Conservation (phyloP, 228 moss, liverwort and hornwort genomes). For the Sphagnum magellanicum region DNA sequence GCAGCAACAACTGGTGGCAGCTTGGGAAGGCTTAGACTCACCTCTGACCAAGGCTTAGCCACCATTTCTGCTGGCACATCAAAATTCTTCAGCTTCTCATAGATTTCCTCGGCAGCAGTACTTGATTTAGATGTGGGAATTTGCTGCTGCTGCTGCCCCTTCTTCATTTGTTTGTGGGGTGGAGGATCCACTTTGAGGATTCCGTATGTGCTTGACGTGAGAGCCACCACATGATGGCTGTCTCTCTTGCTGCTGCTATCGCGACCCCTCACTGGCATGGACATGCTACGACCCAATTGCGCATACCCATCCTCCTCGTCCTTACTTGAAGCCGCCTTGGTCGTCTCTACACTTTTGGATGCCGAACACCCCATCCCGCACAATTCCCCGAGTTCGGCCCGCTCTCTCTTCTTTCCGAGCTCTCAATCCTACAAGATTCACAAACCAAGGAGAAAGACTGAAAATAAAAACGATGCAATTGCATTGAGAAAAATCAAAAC, state of each 20-base stretch:
- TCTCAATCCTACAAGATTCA: no score
- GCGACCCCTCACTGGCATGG: constrained; percentile 62
- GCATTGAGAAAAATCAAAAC: no score
- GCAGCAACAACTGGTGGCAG: constrained; percentile 14
- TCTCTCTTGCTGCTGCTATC: constrained; percentile 33
- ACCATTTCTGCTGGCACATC: constrained; percentile 61
- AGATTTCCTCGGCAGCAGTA: constrained; percentile 29
- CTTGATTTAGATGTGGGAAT: constrained; percentile 23
- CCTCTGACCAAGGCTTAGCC: constrained; percentile 69
- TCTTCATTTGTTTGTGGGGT: constrained; percentile 21
- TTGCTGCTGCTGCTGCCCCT: constrained; percentile 15
- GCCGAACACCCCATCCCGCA: constrained; percentile 52
- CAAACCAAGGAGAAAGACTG: no score
- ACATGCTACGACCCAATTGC: constrained; percentile 46
- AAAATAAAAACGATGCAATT: no score
- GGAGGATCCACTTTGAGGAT: constrained; percentile 58
- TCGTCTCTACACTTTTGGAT: constrained; percentile 45
- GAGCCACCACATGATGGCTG: constrained; percentile 73
- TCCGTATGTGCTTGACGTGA: constrained; percentile 93
- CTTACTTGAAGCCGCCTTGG: constrained; percentile 20
- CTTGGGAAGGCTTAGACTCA: constrained; percentile 50
- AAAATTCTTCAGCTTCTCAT: constrained; percentile 63
- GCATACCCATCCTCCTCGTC: constrained; percentile 21
- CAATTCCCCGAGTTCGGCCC: background rate
- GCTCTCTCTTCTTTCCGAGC: no score